Evolutionary conservation across 2,329 filamentous ascomycete genomes (phyloP).

Genomic region (Fonsecaea nubica): DNA sequence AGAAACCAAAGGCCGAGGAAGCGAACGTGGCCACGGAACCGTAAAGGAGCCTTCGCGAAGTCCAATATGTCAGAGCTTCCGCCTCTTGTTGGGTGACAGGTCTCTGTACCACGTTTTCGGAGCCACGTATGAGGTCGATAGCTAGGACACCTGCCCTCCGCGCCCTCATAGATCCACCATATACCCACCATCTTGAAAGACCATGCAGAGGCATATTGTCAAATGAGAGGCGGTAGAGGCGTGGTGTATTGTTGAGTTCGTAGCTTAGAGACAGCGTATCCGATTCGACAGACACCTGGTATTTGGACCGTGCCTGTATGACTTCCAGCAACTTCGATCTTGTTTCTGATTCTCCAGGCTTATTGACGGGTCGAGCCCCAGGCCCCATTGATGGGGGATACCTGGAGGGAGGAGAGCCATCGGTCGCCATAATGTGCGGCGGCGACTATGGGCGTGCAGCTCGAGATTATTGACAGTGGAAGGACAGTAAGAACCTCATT

Average conservation of each 20-base stretch:
- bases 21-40: slow-evolving; percentile 21
- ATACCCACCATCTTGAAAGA: slow-evolving; percentile 33
- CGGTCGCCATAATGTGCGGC: slow-evolving; percentile 27
- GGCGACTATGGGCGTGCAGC: neutral
- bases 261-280: slow-evolving; percentile 35
- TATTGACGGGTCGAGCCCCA: slow-evolving; percentile 36
- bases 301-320: slow-evolving; percentile 33
- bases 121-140: slow-evolving; percentile 36
- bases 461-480: neutral
- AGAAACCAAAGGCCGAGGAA: slow-evolving; percentile 20
- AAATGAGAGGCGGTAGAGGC: slow-evolving; percentile 35
- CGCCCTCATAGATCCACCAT: slow-evolving; percentile 30
- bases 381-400: slow-evolving; percentile 39
- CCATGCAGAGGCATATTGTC: slow-evolving; percentile 35
- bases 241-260: slow-evolving; percentile 32
- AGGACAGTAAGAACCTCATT: neutral
- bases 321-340: slow-evolving; percentile 26
- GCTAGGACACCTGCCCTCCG: slow-evolving; percentile 26
- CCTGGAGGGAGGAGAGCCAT: slow-evolving; percentile 30
- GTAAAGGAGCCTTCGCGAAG: slow-evolving; percentile 31
- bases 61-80: slow-evolving; percentile 36
- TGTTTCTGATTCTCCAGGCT: slow-evolving; percentile 20
- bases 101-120: slow-evolving; percentile 32
- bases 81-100: slow-evolving; percentile 37
- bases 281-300: slow-evolving; percentile 30